phyloP scores from a whole-genome alignment of 306 rosid species.

The Quercus suber region DNA sequence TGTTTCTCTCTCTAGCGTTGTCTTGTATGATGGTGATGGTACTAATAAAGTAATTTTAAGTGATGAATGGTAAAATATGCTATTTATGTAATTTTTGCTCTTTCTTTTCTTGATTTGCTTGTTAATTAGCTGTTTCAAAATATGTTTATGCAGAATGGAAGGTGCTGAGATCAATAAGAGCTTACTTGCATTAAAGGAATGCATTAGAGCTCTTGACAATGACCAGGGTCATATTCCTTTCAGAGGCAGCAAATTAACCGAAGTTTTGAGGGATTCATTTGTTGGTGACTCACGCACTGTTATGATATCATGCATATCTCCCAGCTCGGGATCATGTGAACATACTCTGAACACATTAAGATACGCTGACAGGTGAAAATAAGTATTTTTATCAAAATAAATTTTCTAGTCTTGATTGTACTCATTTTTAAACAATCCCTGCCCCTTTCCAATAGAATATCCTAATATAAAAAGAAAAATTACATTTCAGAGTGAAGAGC shows the following conservation, averaged over 20 bases:
- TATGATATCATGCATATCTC: conserved; percentile 98
- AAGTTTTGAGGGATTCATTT: conserved; percentile 97
- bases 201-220: conserved; percentile 97
- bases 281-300: conserved; percentile 97
- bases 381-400: background rate
- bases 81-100: background rate
- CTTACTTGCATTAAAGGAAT: conserved; percentile 97
- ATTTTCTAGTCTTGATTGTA: conserved; percentile 17
- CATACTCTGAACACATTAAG: conserved; percentile 95
- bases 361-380: conserved; percentile 91
- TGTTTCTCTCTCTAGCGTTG: background rate
- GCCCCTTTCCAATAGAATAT: background rate
- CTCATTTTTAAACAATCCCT: conserved; percentile 7
- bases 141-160: conserved; percentile 78
- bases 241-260: conserved; percentile 97
- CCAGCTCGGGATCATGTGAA: conserved; percentile 96
- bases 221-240: conserved; percentile 99
- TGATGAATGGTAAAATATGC: background rate
- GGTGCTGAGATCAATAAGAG: conserved; percentile 99
- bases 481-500: conserved; percentile 79
- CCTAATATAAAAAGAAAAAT: conserved; percentile 21
- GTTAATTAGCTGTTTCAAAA: conserved; percentile 22
- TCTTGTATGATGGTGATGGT: background rate
- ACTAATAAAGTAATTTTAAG: background rate
- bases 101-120: conserved; percentile 17